Evolutionary conservation across 2,329 filamentous ascomycete genomes (phyloP).

Genomic region (Colletotrichum australisinense): DNA sequence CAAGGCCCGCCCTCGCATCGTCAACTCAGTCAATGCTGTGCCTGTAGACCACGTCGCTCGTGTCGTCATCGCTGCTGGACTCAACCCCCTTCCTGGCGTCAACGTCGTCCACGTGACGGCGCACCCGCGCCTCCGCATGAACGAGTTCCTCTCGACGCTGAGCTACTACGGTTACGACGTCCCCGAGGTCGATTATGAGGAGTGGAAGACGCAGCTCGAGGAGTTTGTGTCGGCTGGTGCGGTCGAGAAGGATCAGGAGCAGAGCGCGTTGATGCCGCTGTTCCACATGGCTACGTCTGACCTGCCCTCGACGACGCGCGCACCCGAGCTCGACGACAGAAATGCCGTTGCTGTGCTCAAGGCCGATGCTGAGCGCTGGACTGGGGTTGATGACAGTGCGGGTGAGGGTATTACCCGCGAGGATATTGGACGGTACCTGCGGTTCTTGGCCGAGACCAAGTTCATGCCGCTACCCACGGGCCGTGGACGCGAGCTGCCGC

Average conservation of each 20-base stretch:
- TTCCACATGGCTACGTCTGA: slow-evolving; percentile 79
- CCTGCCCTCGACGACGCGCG: slow-evolving; percentile 75
- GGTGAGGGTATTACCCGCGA: slow-evolving; percentile 48
- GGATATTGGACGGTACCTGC: slow-evolving; percentile 42
- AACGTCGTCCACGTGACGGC: slow-evolving; percentile 82
- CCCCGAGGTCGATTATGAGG: slow-evolving; percentile 73
- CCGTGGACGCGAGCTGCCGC: slow-evolving; percentile 41
- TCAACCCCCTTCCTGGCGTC: slow-evolving; percentile 67
- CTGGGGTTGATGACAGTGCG: slow-evolving; percentile 66
- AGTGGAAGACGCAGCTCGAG: slow-evolving; percentile 77
- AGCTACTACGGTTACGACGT: slow-evolving; percentile 79
- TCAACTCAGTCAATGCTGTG: slow-evolving; percentile 89
- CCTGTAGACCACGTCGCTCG: slow-evolving; percentile 86
- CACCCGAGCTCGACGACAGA: slow-evolving; percentile 78
- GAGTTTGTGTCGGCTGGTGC: slow-evolving; percentile 66
- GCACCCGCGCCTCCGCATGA: slow-evolving; percentile 82
- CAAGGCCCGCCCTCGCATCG: slow-evolving; percentile 76
- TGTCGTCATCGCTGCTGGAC: slow-evolving; percentile 78
- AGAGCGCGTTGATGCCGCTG: slow-evolving; percentile 64
- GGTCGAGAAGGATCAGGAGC: slow-evolving; percentile 63
- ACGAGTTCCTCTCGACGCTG: slow-evolving; percentile 77
- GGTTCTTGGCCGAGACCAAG: slow-evolving; percentile 44
- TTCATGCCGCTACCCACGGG: slow-evolving; percentile 45
- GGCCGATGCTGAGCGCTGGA: slow-evolving; percentile 69
- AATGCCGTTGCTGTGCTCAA: slow-evolving; percentile 70